Base-by-base conservation (phyloP, 164 flowering plant genomes). In the Chloranthus sessilifolius region DNA sequence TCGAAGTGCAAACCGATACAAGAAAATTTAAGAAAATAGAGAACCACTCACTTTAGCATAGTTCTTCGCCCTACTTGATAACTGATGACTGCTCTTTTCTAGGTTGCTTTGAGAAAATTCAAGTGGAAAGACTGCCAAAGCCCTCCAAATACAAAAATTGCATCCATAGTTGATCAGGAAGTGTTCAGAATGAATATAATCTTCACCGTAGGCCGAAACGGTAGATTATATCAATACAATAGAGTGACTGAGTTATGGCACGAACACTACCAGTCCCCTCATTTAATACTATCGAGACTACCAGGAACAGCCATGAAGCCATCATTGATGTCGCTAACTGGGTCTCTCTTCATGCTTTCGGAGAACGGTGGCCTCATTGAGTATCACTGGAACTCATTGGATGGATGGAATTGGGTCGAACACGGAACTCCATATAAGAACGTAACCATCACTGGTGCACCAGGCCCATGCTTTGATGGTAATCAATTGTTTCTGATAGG, bases 371-470 rank as follows among this genome's bases (percentile, higher is more conserved):
- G 94, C 37, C 75, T 88, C 1, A 73, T 88, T 43, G 95, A 88
- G 52, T 88, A 88, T 56, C 71, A 74, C 7, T 88, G 91, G 88
- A 79, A 68, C 33, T 3, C 81, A 27, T 20, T 65, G 47, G 90
- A 85, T 40, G 94, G 94, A 12, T 88, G 96, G 96, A 62, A 64
- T 19, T 88, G 96, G 96, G 61, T 88, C 2, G 96, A 88, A 60
- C 96, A 88, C 52, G 96, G 96, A 50, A 79, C 69, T 6, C 96
- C 96, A 15, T 8, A 47, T 46, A 74, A 53, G 52, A 68, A 62
- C 58, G 91, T 83, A 36, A 71, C 59, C 19, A 51, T 88, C 37
- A 76, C 68, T 21, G 74, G 78, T 42, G 67, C 95, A 37, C 86
- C 91, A 9, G 91, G 97, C 2, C 97, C 95, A 15, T 74, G 76